Evolutionary conservation across 2,329 filamentous ascomycete species (phyloP), one percentile per base, ranked within the genome.

Genomic region (Hypoxylon sp.): DNA sequence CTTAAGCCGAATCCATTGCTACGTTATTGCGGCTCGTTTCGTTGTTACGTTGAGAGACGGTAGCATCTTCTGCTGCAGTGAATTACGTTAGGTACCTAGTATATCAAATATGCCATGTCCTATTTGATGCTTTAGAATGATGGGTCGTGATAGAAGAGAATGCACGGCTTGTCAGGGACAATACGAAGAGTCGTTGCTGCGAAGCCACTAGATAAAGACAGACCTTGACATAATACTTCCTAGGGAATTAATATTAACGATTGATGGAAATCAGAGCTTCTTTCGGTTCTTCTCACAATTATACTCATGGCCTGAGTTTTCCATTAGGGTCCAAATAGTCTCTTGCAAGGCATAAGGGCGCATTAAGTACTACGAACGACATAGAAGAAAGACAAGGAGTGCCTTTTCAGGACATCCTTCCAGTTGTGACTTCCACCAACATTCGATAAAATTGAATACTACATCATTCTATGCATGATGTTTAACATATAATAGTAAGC

Each of bases 21-120:
- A 64, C 57, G 37, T 46, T 37, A 50, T 60, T 61, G 61, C 46
- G 57, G 66, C 60, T 64, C 50, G 51, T 48, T 44, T 17, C 22
- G 26, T 59, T 59, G 53, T 29, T 19, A 37, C 24, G 10, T 22
- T 13, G 24, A 37, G 33, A 46, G 9, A 50, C 5, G 17, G 44
- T 42, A 31, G 44, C 14, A 29, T 24, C 10, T 17, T 24, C 13
- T 29, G 33, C 5, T 17, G 13, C 10, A 26, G n/a, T 11, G 9
- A 4, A 29, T 64, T 63, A 48, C 47, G 47, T 64, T 63, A 48
- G 37, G 47, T 29, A 46, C 29, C 29, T 31, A 46, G n/a, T 29
- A n/a, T 33, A 57, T 46, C 5, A 17, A 33, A 31, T 10, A 17
- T 9, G n/a, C 5, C 6, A 13, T 50, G 3, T 57, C 14, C 29